Evolutionary conservation across 306 rosid species (phyloP).

Genomic region (Bauhinia variegata): DNA sequence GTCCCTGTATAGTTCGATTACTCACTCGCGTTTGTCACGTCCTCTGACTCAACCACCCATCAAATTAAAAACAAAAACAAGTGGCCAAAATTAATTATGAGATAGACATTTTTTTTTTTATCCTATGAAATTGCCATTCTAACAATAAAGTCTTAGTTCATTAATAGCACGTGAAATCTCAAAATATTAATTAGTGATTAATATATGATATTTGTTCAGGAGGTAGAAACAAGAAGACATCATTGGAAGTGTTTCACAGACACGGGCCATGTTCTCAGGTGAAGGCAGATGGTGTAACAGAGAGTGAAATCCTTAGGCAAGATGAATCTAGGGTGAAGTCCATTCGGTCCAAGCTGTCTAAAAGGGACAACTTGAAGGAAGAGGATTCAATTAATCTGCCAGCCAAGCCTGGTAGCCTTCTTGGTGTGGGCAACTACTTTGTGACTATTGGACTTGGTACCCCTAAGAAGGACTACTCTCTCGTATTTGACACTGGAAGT

Average conservation of each 20-base stretch:
- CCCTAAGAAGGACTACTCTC: conserved; percentile 56
- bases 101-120: no score
- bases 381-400: conserved; percentile 42
- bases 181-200: not conserved
- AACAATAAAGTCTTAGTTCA: no score
- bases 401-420: conserved; percentile 49
- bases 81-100: no score
- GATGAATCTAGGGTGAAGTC: conserved; percentile 51
- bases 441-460: conserved; percentile 69
- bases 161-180: no score
- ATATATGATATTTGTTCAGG: conserved; percentile 31
- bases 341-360: conserved; percentile 41
- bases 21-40: no score
- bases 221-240: conserved; percentile 34
- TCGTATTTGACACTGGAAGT: conserved; percentile 71
- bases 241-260: conserved; percentile 56
- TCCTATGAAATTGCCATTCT: no score
- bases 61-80: no score
- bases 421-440: conserved; percentile 64
- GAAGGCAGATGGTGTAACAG: conserved; percentile 6
- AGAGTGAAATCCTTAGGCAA: conserved; percentile 39
- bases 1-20: no score
- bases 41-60: no score
- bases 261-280: conserved; percentile 60
- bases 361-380: not conserved